Conservation (phyloP, 2,329 filamentous ascomycete genomes). For the Trichoderma cornu-damae region DNA sequence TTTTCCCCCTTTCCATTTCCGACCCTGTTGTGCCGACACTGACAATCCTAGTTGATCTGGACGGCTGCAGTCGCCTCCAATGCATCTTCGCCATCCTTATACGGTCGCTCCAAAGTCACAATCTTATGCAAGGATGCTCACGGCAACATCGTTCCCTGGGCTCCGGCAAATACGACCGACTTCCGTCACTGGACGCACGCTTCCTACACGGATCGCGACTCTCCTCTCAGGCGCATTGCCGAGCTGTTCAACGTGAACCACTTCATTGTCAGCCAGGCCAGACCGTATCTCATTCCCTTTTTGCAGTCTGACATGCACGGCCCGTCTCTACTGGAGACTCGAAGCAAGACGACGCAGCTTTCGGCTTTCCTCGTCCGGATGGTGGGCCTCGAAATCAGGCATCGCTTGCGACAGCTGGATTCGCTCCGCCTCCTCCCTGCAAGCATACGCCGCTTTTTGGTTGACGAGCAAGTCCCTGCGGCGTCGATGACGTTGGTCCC, state of each 20-base stretch:
- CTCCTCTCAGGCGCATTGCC: conserved; percentile 63
- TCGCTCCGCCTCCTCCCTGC: conserved; percentile 67
- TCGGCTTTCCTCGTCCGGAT: conserved; percentile 60
- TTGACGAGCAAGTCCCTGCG: conserved; percentile 77
- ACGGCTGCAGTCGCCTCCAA: conserved; percentile 74
- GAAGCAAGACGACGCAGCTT: conserved; percentile 52
- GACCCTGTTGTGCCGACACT: conserved; percentile 14
- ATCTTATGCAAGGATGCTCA: conserved; percentile 74
- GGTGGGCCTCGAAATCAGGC: conserved; percentile 69
- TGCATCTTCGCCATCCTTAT: conserved; percentile 58
- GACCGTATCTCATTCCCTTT: conserved; percentile 85
- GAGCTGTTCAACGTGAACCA: conserved; percentile 92
- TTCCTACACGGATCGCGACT: conserved; percentile 60
- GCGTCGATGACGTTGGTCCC: conserved; percentile 78
- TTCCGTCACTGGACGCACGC: conserved; percentile 65
- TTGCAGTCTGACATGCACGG: conserved; percentile 75
- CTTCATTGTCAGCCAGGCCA: conserved; percentile 88
- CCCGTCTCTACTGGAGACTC: conserved; percentile 57
- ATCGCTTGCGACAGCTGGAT: conserved; percentile 76
- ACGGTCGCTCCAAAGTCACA: conserved; percentile 56
- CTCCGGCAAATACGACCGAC: conserved; percentile 54
- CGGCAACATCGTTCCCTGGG: conserved; percentile 70
- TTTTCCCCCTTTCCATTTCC: no score
- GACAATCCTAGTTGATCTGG: conserved; percentile 60
- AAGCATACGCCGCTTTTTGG: conserved; percentile 66